These are phyloP conservation scores for Begonia masoniana DNA, from an alignment of 306 rosid species.

Conservation along the genomic window DNA sequence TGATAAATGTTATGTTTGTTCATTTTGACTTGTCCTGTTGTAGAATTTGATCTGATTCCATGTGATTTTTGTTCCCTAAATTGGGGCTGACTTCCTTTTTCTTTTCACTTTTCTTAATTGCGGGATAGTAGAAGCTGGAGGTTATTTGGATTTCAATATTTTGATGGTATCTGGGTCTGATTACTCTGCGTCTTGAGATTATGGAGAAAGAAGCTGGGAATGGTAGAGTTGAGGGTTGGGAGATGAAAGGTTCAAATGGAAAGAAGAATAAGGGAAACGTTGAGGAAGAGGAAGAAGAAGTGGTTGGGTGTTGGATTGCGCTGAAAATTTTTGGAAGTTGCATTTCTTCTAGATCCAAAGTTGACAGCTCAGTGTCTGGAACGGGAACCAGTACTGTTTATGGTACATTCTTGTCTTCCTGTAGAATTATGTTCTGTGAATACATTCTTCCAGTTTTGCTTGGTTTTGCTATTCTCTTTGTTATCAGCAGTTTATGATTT, in stretches of 20 bases:
- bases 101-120: too few relatives aligned
- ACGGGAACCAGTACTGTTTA: constrained; percentile 68
- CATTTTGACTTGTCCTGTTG: too few relatives aligned
- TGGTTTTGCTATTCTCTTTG: too few relatives aligned
- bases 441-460: too few relatives aligned
- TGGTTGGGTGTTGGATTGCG: constrained; percentile 75
- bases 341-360: constrained; percentile 99
- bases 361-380: constrained; percentile 80
- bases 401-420: constrained; percentile 37
- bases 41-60: too few relatives aligned
- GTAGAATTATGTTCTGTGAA: too few relatives aligned
- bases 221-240: constrained; percentile 75
- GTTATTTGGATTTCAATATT: too few relatives aligned
- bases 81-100: too few relatives aligned
- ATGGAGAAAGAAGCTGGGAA: constrained; percentile 71
- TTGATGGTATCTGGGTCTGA: background rate
- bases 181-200: constrained; percentile 13
- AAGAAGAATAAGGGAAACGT: constrained; percentile 33
- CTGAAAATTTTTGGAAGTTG: constrained; percentile 74
- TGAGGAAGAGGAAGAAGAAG: constrained; percentile 32
- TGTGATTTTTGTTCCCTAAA: too few relatives aligned
- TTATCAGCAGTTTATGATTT: too few relatives aligned
- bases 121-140: too few relatives aligned
- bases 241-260: constrained; percentile 50
- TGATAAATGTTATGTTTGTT: too few relatives aligned